These are phyloP conservation scores for button mushroom (Agaricus bisporus) DNA, from an alignment of 768 basidiomycete genomes.

Conservation along the genomic window DNA sequence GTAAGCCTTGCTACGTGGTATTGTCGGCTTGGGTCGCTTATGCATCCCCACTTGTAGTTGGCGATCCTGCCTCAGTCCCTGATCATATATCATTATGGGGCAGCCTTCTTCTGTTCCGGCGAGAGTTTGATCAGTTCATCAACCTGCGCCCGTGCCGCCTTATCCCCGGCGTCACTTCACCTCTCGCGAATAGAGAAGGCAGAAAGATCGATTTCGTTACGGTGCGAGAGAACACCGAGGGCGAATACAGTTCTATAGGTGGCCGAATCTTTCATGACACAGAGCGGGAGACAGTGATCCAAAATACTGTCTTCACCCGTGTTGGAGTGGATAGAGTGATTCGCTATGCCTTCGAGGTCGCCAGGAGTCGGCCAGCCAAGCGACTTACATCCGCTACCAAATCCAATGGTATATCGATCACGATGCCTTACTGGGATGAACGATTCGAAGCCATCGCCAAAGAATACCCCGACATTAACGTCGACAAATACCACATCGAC, in stretches of 20 bases:
- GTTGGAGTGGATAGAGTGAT: slow-evolving; percentile 42
- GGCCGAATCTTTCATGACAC: slow-evolving; percentile 36
- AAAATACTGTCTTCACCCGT: slow-evolving; percentile 46
- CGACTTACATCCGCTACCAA: slow-evolving; percentile 49
- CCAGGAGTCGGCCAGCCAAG: slow-evolving; percentile 41
- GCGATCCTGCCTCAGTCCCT: slow-evolving; percentile 41
- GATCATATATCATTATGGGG: slow-evolving; percentile 57
- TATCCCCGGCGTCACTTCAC: slow-evolving; percentile 40
- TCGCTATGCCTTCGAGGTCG: slow-evolving; percentile 48
- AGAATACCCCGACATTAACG: slow-evolving; percentile 45
- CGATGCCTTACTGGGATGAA: slow-evolving; percentile 45
- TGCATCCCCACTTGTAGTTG: slow-evolving; percentile 24
- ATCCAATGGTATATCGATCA: slow-evolving; percentile 42
- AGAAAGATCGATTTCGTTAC: slow-evolving; percentile 47
- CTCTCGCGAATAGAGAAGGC: slow-evolving; percentile 34
- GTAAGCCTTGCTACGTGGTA: slow-evolving; percentile 15
- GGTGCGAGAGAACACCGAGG: slow-evolving; percentile 52
- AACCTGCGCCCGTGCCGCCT: slow-evolving; percentile 44
- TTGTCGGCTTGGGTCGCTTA: slow-evolving; percentile 9
- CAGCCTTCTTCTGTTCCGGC: slow-evolving; percentile 42
- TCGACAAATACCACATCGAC: slow-evolving; percentile 45
- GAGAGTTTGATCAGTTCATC: slow-evolving; percentile 46
- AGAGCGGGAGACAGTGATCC: slow-evolving; percentile 32
- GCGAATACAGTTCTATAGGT: slow-evolving; percentile 48
- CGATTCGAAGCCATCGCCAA: slow-evolving; percentile 40